Base-by-base conservation (phyloP, 352 stramenopile genomes). In the Detonula confervacea region DNA sequence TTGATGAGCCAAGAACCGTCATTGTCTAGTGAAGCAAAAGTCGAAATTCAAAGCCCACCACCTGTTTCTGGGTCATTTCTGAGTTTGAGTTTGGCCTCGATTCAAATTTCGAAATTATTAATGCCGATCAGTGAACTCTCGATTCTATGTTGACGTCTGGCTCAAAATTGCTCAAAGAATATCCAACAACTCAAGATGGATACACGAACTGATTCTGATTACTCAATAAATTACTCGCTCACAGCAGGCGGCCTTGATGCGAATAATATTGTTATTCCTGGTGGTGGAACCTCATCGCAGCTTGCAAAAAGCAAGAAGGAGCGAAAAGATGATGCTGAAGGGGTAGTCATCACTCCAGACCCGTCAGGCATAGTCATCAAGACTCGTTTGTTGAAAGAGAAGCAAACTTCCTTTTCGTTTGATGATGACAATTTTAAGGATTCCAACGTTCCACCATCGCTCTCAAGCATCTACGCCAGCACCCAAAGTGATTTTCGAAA, bases 301-400 rank as follows among this genome's bases (percentile, higher is more conserved):
- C 2, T 22, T 8, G 18, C 57, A 39, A 14, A 30, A 18, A 27
- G 20, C 16, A 6, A 37, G 25, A 62, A 47, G 0, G 46, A 16
- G 7, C 25, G 12, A 12, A 5, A 61, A 14, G 9, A 68, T 14
- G 44, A 59, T 35, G 76, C 69, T 29, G 49, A 63, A 20, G 73
- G 70, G 16, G 59, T 85, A 16, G 59, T 80, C 7, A 85, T 85
- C 27, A 77, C 52, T 7, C 77, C 77, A 49, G 42, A 77, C n/a
- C 49, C 77, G 11, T 62, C 77, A 12, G 20, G 61, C 14, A 79
- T 85, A 37, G 77, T 85, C 8, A 80, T 85, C 59, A 85, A 85
- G 54, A 85, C 77, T 29, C 33, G 56, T 27, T 46, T 85, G 20
- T 52, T 67, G 35, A 73, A 77, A 44, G 47, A 61, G 18, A 61